These are phyloP conservation scores for Pythium periplocum DNA, from an alignment of 352 stramenopile genomes.

Conservation along the genomic window DNA sequence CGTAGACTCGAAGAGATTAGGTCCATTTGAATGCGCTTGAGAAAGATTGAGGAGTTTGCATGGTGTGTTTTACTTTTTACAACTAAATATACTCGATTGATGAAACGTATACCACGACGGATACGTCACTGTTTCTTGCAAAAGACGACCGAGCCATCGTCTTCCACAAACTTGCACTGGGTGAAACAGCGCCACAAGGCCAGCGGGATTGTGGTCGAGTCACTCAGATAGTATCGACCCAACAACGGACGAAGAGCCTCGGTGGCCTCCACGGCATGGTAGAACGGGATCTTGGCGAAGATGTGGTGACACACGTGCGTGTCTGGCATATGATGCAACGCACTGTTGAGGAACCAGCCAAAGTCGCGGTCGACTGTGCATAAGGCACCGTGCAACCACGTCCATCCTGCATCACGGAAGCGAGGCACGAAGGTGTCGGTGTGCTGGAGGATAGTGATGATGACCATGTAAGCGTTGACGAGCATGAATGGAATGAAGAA, in stretches of 20 bases:
- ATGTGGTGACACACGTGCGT: conserved; percentile 76
- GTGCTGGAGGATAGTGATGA: conserved; percentile 97
- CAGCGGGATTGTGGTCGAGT: conserved; percentile 77
- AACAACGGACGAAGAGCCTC: conserved; percentile 87
- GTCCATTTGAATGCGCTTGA: too few species aligned
- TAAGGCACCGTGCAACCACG: conserved; percentile 67
- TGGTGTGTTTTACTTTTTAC: too few species aligned
- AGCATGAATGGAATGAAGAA: conserved; percentile 90
- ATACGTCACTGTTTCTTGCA: conserved; percentile 48
- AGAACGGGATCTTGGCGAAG: conserved; percentile 75
- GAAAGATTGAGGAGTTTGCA: too few species aligned
- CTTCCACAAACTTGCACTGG: conserved; percentile 92
- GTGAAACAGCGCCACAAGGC: conserved; percentile 89
- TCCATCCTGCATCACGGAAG: conserved; percentile 86
- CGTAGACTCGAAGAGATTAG: too few species aligned
- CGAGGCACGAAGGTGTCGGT: conserved; percentile 97
- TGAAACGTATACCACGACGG: too few species aligned
- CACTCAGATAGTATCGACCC: conserved; percentile 93
- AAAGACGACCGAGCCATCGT: conserved; percentile 82
- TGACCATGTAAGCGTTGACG: conserved; percentile 92
- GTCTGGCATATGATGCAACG: conserved; percentile 87
- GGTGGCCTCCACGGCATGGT: conserved; percentile 57
- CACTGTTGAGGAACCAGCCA: conserved; percentile 82
- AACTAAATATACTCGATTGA: too few species aligned
- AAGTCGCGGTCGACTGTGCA: conserved; percentile 66